A percentile compares a stretch with the other conserved stretches of the same genome.
Conservation (phyloP, 345 rosid species). For the Hibiscus tridactylites region DNA sequence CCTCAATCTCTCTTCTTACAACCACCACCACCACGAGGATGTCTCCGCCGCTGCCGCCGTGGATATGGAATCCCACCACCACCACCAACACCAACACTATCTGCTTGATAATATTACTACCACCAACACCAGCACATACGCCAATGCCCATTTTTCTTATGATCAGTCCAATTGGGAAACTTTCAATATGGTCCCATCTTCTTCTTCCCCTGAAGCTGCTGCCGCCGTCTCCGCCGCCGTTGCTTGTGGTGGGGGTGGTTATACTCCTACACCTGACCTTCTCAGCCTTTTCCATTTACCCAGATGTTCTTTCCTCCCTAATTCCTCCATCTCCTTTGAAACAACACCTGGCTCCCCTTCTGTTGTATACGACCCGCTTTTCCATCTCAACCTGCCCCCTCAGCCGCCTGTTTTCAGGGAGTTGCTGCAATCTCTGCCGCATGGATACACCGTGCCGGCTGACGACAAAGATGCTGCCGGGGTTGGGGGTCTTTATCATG, state of each 20-base stretch:
- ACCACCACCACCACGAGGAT: constrained; percentile 16
- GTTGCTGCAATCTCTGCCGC: constrained; percentile 31
- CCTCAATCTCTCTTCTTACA: constrained; percentile 33
- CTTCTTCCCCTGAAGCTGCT: constrained; percentile 8
- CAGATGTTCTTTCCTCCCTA: constrained; percentile 33
- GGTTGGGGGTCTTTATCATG: constrained; percentile 19
- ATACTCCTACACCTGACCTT: constrained; percentile 47
- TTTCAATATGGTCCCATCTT: constrained; percentile 19
- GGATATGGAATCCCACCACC: constrained; percentile 25
- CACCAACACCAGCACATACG: neutral
- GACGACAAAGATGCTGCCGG: constrained; percentile 25
- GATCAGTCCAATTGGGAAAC: constrained; percentile 36
- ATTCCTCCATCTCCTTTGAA: constrained; percentile 38
- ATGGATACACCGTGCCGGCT: constrained; percentile 26
- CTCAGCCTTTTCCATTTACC: constrained; percentile 55
- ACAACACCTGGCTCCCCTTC: constrained; percentile 27
- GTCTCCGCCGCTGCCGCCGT: constrained; percentile 21
- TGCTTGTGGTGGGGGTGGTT: neutral
- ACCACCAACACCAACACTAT: constrained; percentile 27
- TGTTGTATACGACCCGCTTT: constrained; percentile 44
- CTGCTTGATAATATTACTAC: neutral
- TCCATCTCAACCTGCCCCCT: constrained; percentile 51
- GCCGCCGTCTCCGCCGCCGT: neutral
- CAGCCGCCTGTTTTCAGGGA: constrained; percentile 51
- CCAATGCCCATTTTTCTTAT: constrained; percentile 18